A percentile compares a stretch with the other conserved stretches of the same genome.
phyloP scores from a whole-genome alignment of 306 rosid species.

The Prunus persica region Prunus_persica_NCBIv2 NC_034012.1:11556001-11556500 shows the following conservation, averaged over 20 bases:
- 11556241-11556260: not conserved
- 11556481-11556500: too few relatives aligned
- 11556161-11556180: constrained; percentile 21
- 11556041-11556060: not conserved
- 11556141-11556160: not conserved
- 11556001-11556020: not conserved
- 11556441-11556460: not conserved
- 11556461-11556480: not conserved
- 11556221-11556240: constrained; percentile 24
- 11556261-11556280: constrained; percentile 7
- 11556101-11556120: not conserved
- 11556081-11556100: not conserved
- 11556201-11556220: not conserved
- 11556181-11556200: constrained; percentile 15
- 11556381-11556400: not conserved
- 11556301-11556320: constrained; percentile 7
- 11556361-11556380: not conserved
- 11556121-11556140: not conserved
- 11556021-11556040: not conserved
- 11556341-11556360: not conserved
- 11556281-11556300: constrained; percentile 18
- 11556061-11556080: not conserved
- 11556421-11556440: not conserved
- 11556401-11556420: constrained; percentile 1
- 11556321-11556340: constrained; percentile 52